These are phyloP conservation scores for Thymus quinquecostatus DNA, from an alignment of 257 asterid genomes.

Conservation along the genomic window DNA sequence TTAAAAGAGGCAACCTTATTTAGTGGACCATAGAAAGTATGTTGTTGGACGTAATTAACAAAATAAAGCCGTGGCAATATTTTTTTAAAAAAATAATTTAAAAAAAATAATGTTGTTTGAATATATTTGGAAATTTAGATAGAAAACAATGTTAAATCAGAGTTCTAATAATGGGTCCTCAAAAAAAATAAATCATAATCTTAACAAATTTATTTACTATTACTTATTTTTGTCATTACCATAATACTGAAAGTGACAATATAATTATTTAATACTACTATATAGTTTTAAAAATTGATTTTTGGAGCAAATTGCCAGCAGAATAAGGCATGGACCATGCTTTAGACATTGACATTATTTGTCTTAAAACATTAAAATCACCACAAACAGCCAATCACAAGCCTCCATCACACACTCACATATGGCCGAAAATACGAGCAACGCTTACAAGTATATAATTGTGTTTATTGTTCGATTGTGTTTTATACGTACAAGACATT, in stretches of 20 bases:
- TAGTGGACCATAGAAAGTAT: slow-evolving; percentile 10
- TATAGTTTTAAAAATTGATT: too few relatives aligned
- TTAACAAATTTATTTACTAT: not conserved
- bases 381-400: slow-evolving; percentile 33
- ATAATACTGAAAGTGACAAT: slow-evolving; percentile 23
- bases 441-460: too few relatives aligned
- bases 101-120: slow-evolving; percentile 3
- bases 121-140: slow-evolving; percentile 24
- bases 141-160: not conserved
- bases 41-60: slow-evolving; percentile 14
- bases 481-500: too few relatives aligned
- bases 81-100: not conserved
- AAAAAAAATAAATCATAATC: not conserved
- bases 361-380: slow-evolving; percentile 26
- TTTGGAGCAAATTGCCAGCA: slow-evolving; percentile 30
- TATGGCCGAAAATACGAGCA: too few relatives aligned
- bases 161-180: not conserved
- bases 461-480: too few relatives aligned
- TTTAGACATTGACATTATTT: slow-evolving; percentile 37
- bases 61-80: slow-evolving; percentile 11
- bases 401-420: slow-evolving; percentile 22
- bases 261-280: not conserved
- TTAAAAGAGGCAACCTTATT: slow-evolving; percentile 13
- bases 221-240: slow-evolving; percentile 4
- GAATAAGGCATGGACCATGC: slow-evolving; percentile 43